phyloP scores from a whole-genome alignment of 129 eudicot genomes.

The Chrysanthemum seticuspe region DNA sequence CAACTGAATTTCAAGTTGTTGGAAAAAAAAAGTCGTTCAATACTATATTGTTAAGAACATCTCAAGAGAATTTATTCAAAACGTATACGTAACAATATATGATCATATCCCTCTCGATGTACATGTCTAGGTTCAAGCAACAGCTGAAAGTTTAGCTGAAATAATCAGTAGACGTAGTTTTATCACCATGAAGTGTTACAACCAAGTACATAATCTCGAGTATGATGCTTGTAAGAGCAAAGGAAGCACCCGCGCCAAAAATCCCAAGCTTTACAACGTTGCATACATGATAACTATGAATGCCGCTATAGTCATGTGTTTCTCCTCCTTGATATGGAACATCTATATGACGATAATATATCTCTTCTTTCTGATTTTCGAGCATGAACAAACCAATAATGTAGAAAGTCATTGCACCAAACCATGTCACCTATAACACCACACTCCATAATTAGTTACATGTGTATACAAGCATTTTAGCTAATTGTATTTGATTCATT shows the following conservation, averaged over 20 bases:
- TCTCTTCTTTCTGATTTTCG: not conserved
- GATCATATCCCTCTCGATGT: too few relatives aligned
- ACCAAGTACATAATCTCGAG: conserved; percentile 17
- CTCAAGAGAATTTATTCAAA: too few relatives aligned
- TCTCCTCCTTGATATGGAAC: not conserved
- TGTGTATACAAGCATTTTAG: too few relatives aligned
- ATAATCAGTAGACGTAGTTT: too few relatives aligned
- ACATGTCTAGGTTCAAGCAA: too few relatives aligned
- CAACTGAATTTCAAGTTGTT: too few relatives aligned
- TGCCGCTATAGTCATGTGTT: not conserved
- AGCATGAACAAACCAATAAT: conserved; percentile 14
- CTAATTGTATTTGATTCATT: not conserved
- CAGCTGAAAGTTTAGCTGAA: too few relatives aligned
- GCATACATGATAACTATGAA: not conserved
- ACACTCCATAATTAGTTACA: too few relatives aligned
- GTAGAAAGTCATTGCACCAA: conserved; percentile 19
- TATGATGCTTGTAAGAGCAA: conserved; percentile 14
- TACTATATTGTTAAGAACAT: too few relatives aligned
- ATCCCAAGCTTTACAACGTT: conserved; percentile 17
- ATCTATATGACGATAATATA: not conserved
- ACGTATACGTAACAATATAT: too few relatives aligned
- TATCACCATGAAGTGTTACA: not conserved
- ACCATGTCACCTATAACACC: conserved; percentile 20
- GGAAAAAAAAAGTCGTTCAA: too few relatives aligned
- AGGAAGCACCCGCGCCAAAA: conserved; percentile 17